Conservation (phyloP, 129 eudicot genomes). For the Centrapalus pauciflorus region DNA sequence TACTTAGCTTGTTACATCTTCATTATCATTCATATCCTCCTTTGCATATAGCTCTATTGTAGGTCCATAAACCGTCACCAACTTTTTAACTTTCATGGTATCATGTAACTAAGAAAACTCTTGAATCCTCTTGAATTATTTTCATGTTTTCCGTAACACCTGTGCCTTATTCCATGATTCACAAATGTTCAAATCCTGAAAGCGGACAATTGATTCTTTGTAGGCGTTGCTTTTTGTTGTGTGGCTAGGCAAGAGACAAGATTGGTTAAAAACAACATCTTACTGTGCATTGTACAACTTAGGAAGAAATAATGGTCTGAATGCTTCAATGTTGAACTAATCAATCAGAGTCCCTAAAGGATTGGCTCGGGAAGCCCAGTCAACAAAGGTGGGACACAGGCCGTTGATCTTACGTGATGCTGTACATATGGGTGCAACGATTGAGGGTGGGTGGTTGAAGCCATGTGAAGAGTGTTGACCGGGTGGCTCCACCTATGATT, state of each 20-base stretch:
- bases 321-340: background rate
- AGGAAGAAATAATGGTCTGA: background rate
- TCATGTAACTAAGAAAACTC: too few relatives aligned
- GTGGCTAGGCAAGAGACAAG: background rate
- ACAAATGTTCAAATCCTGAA: too few relatives aligned
- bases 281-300: background rate
- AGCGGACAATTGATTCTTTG: too few relatives aligned
- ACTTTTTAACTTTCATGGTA: background rate
- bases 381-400: background rate
- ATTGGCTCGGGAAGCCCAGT: background rate
- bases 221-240: too few relatives aligned
- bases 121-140: too few relatives aligned
- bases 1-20: background rate
- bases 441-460: background rate
- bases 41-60: constrained; percentile 4
- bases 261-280: background rate
- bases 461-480: constrained; percentile 17
- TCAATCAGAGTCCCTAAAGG: background rate
- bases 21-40: background rate
- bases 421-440: background rate
- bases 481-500: constrained; percentile 6
- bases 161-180: too few relatives aligned
- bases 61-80: background rate
- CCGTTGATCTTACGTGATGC: constrained; percentile 4
- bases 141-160: too few relatives aligned